Evolutionary conservation across 345 rosid genomes (phyloP).

Genomic region (Populus davidiana): DNA sequence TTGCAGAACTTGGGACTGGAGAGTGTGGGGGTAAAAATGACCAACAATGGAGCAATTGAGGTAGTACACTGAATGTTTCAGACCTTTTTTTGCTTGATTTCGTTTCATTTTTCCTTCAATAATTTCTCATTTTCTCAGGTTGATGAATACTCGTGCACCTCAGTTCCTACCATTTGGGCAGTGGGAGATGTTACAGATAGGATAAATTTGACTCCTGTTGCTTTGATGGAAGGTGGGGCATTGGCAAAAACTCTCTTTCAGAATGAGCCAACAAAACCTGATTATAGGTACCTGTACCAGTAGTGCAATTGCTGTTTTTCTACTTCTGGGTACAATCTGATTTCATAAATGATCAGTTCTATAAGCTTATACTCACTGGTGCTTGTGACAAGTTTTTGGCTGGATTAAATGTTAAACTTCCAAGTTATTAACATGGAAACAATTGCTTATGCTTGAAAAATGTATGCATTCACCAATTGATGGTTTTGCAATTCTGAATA

Average conservation of each 20-base stretch:
- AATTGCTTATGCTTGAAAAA: not conserved
- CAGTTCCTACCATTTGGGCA: constrained; percentile 94
- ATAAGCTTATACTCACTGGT: too few species aligned
- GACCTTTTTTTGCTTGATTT: constrained; percentile 9
- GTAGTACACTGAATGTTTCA: constrained; percentile 27
- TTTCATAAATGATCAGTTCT: not conserved
- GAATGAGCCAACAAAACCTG: constrained; percentile 83
- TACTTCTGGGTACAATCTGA: not conserved
- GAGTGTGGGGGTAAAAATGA: constrained; percentile 64
- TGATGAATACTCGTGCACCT: constrained; percentile 77
- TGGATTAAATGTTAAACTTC: too few species aligned
- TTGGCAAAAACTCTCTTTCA: constrained; percentile 78
- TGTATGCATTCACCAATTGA: not conserved
- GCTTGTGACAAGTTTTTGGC: too few species aligned
- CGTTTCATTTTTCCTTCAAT: not conserved
- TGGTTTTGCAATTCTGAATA: not conserved
- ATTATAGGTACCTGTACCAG: constrained; percentile 52
- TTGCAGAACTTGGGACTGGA: constrained; percentile 92
- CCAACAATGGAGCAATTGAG: constrained; percentile 86
- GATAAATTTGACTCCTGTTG: constrained; percentile 95
- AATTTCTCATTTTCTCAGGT: constrained; percentile 48
- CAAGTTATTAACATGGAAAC: not conserved
- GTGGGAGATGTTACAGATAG: constrained; percentile 96
- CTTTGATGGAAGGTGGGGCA: constrained; percentile 98
- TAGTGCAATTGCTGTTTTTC: constrained; percentile 2